Conservation (phyloP, 208 protist genomes). For the Leishmania tarentolae region DNA sequence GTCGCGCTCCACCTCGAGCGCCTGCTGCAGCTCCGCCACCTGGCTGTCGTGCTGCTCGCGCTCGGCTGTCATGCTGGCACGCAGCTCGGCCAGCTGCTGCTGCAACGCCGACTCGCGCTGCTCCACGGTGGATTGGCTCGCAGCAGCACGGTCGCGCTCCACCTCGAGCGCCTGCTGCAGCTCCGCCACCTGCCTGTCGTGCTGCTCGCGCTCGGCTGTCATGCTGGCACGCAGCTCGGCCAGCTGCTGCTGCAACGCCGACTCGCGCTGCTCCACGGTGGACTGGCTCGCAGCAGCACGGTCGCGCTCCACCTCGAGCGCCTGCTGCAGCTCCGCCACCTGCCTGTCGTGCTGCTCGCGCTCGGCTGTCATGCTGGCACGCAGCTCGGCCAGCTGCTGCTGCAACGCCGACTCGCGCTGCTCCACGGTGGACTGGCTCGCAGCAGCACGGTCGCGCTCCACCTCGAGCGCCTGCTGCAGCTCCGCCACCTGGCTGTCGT, state of each 20-base stretch:
- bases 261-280: constrained; percentile 22
- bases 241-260: constrained; percentile 10
- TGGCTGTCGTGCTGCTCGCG: background rate
- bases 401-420: constrained; percentile 18
- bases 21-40: background rate
- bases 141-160: background rate
- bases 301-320: constrained; percentile 17
- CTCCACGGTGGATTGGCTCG: background rate
- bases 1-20: background rate
- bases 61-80: background rate
- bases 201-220: background rate
- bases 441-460: constrained; percentile 17
- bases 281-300: constrained; percentile 9
- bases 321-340: background rate
- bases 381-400: constrained; percentile 1
- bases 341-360: background rate
- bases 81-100: background rate
- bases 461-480: constrained; percentile 15
- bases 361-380: background rate
- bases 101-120: background rate
- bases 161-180: background rate
- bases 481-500: background rate
- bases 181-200: background rate
- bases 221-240: background rate
- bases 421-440: constrained; percentile 12